Evolutionary conservation across 352 stramenopile genomes (phyloP), one percentile per base, ranked within the genome.

Genomic region (Phytophthora cryptogea): DNA sequence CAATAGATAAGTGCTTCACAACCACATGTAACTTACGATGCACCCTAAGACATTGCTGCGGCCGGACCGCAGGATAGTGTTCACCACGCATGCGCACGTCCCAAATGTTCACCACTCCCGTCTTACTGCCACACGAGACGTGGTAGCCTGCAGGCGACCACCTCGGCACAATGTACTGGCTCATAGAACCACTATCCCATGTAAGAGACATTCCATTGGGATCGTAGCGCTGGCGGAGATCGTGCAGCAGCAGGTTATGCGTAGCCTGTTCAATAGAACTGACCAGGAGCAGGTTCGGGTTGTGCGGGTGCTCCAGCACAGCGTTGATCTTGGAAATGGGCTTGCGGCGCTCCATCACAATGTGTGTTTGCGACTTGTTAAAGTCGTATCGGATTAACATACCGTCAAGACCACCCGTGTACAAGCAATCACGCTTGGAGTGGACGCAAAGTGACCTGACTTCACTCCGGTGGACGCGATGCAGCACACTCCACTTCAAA

Each of bases 261-360:
- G 78, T 73, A 28, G 28, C 70, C 50, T 77, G 68, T 55, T 92
- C 78, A 8, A 95, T 67, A 33, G 75, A 82, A 63, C 84, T 94
- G 10, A 92, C 70, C 39, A 95, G 50, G 17, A 95, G 66, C 48
- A 95, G 36, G 53, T 92, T 78, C 27, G 83, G 86, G 62, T 95
- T 92, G 62, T 92, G 79, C 32, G 86, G 86, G 54, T 95, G 83
- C 61, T 93, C 84, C 5, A 92, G 56, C 37, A 95, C 72, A 1
- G 78, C 62, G 59, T 95, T 95, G 65, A 95, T 92, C 70, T 93
- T 91, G 20, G 75, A 86, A 20, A 95, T 93, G 5, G 83, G 83
- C 31, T 88, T 86, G n/a, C 86, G 78, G 16, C 81, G 80, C 58
- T 94, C 82, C 37, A 94, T 74, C 16, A 92, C 63, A 0, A 64